Evolutionary conservation across 2,329 filamentous ascomycete genomes (phyloP), one percentile per base, ranked within the genome.

Genomic region (Fusarium sp.): DNA sequence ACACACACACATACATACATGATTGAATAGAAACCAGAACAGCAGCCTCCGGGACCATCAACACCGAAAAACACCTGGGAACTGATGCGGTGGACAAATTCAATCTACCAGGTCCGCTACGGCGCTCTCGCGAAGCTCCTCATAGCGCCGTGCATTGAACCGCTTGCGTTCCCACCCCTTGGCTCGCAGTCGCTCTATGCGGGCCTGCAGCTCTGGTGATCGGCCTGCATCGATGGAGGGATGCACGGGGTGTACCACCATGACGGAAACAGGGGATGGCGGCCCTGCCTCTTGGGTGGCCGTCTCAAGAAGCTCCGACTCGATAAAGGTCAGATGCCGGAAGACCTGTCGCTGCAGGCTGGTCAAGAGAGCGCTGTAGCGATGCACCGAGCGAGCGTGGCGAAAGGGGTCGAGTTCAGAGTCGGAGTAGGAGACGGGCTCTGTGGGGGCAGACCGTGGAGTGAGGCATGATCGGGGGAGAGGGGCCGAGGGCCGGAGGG

Each of bases 161-260:
- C 89, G 85, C 73, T 86, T 86, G 31, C 89, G 82, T 76, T 85
- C 85, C 89, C 89, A 91, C 3, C 88, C 88, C 59, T 76, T 83
- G n/a, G 85, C 85, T 22, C 88, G 85, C 13, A 91, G 80, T 11
- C 86, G 84, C 80, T 89, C 87, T 72, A 91, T 90, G 27, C 89
- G 85, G 8, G 86, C 83, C 67, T 84, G 82, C 4, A 89, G 80
- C 37, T 89, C 87, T 20, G 84, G 75, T 2, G 76, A 74, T 20
- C 82, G 82, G 63, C 82, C 73, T 62, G 85, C 83, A 29, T 84
- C 83, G 47, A 81, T 27, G 42, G 67, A 24, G 61, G 67, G 70
- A 54, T 77, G 45, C 18, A 79, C 37, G 27, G 67, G 34, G 6
- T 50, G 20, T 37, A 11, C 62, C 18, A 27, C 18, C 29, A 40